A percentile compares a stretch with the other conserved stretches of the same genome.
Conservation (phyloP, 495 filamentous ascomycete species). For the Talaromyces thailandensis region DNA sequence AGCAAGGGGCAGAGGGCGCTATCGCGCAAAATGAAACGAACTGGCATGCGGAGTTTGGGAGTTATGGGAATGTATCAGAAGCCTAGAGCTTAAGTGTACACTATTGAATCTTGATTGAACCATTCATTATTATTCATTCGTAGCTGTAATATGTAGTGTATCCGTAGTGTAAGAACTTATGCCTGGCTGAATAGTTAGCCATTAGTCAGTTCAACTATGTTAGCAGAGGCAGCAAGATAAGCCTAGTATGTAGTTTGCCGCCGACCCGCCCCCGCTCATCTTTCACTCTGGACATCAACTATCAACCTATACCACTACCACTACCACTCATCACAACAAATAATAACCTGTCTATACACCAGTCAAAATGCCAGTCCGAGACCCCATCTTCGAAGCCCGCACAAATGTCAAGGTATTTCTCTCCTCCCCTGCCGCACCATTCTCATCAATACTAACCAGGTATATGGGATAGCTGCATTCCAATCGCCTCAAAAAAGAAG, state of each 20-base stretch:
- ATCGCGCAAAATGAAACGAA: slow-evolving; percentile 5
- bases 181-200: too few relatives aligned
- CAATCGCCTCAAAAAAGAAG: slow-evolving; percentile 40
- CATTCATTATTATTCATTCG: neutral
- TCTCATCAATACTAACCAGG: neutral
- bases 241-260: neutral
- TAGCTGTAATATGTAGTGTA: neutral
- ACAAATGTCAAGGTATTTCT: slow-evolving; percentile 39
- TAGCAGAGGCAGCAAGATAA: neutral
- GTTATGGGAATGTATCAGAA: neutral
- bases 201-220: too few relatives aligned
- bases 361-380: slow-evolving; percentile 35
- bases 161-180: neutral
- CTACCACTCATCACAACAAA: neutral
- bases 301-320: neutral
- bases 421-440: neutral
- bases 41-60: slow-evolving; percentile 5
- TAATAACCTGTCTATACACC: neutral
- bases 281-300: neutral
- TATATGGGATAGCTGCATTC: slow-evolving; percentile 27
- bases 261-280: neutral
- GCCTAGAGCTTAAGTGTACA: neutral
- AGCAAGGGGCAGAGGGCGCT: neutral
- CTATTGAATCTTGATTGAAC: too few relatives aligned
- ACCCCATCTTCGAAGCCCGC: slow-evolving; percentile 42